These are phyloP conservation scores for Fusarium austroafricanum DNA, from an alignment of 2,329 filamentous ascomycete genomes.

Conservation along the genomic window DNA sequence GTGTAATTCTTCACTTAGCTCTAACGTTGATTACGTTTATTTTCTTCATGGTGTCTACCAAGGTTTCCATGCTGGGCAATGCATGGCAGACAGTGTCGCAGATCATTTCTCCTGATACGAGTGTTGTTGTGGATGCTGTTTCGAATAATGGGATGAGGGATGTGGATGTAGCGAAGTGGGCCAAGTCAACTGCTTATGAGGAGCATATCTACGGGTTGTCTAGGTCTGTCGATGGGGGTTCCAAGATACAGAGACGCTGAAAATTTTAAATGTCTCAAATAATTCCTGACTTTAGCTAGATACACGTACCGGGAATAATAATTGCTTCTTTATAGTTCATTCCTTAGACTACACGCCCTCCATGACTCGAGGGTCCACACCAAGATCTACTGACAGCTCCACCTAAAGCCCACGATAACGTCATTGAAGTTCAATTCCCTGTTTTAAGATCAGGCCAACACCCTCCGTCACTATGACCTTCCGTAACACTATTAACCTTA, in stretches of 20 bases:
- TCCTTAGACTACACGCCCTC: too few species aligned
- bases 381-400: too few species aligned
- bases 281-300: too few species aligned
- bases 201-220: not conserved
- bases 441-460: too few species aligned
- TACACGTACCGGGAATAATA: too few species aligned
- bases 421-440: too few species aligned
- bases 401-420: too few species aligned
- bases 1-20: not conserved
- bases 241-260: not conserved
- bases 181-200: not conserved
- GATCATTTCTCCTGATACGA: conserved; percentile 13
- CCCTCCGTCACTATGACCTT: too few species aligned
- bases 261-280: too few species aligned
- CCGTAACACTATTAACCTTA: too few species aligned
- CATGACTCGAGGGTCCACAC: too few species aligned
- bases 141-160: conserved; percentile 1
- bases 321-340: too few species aligned
- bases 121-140: conserved; percentile 1
- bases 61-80: conserved; percentile 1
- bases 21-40: not conserved
- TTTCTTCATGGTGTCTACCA: conserved; percentile 3
- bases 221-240: rapidly evolving
- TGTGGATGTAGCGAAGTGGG: conserved; percentile 12
- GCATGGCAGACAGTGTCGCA: conserved; percentile 25